Conservation (phyloP, 805 yeast species). For the Metschnikowia drakensbergensis region DNA sequence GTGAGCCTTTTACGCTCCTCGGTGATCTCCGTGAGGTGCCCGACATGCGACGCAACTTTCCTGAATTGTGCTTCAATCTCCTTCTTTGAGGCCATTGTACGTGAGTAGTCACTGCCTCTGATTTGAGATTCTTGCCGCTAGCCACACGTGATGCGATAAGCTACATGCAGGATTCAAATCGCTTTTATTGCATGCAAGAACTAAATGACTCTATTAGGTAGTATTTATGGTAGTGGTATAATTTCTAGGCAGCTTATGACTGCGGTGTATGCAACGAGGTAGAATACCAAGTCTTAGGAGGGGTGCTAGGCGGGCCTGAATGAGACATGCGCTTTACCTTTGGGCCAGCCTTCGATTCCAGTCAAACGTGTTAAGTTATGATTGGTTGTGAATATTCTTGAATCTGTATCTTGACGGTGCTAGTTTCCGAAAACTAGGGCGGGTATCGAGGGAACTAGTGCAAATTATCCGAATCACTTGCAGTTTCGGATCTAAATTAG, state of each 20-base stretch:
- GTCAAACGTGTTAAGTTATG: no score
- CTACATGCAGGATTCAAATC: neutral
- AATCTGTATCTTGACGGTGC: neutral
- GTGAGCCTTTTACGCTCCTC: slow-evolving; percentile 35
- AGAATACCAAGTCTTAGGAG: no score
- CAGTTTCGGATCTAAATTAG: neutral
- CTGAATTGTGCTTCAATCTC: slow-evolving; percentile 21
- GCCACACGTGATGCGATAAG: slow-evolving; percentile 2
- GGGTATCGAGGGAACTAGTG: neutral
- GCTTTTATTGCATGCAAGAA: neutral
- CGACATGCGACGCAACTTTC: slow-evolving; percentile 21
- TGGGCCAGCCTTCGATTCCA: no score
- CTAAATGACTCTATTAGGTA: no score
- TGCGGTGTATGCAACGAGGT: no score
- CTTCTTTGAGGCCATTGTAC: slow-evolving; percentile 16
- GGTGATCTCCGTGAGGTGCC: slow-evolving; percentile 25
- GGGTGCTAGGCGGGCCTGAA: no score
- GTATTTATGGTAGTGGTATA: no score
- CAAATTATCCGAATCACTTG: neutral
- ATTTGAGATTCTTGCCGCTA: neutral
- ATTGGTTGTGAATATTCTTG: neutral
- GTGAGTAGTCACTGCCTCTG: neutral
- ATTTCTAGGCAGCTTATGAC: no score
- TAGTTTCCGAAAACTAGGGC: neutral
- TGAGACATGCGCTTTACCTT: no score